Evolutionary conservation across 139 green algal species (phyloP).

Genomic region (Asterochloris erici): DNA sequence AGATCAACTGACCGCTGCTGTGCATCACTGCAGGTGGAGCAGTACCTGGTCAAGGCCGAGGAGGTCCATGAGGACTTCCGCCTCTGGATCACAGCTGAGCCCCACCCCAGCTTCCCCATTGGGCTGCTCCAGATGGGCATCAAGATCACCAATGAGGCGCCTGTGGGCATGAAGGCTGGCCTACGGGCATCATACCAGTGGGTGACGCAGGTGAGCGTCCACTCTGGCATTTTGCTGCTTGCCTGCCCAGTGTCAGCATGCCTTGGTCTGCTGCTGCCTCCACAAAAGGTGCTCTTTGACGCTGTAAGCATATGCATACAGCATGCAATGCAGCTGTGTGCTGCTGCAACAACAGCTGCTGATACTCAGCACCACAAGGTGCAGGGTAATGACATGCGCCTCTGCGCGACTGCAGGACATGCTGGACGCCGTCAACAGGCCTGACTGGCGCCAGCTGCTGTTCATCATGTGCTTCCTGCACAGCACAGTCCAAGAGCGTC

Average conservation of each 20-base stretch:
- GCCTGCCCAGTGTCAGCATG: background rate
- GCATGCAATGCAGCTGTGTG: too few relatives aligned
- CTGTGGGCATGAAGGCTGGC: constrained; percentile 88
- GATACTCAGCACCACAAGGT: too few relatives aligned
- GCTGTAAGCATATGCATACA: too few relatives aligned
- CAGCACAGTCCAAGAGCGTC: constrained; percentile 81
- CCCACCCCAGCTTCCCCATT: constrained; percentile 89
- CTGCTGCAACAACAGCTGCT: too few relatives aligned
- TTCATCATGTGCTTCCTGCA: constrained; percentile 94
- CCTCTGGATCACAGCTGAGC: constrained; percentile 94
- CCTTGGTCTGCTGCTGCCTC: background rate
- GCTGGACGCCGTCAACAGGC: constrained; percentile 38
- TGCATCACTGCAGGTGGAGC: constrained; percentile 63
- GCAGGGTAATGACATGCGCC: too few relatives aligned
- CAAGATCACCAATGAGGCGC: constrained; percentile 87
- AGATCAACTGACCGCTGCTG: too few relatives aligned
- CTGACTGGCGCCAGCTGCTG: constrained; percentile 90
- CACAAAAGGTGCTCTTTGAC: background rate
- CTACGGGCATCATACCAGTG: constrained; percentile 81
- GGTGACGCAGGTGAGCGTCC: constrained; percentile 64
- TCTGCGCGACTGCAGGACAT: constrained; percentile 40
- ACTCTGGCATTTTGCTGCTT: background rate
- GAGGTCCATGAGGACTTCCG: constrained; percentile 74
- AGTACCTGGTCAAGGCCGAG: constrained; percentile 59
- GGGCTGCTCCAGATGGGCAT: constrained; percentile 80